phyloP scores from a whole-genome alignment of 345 rosid genomes.

The Cardiospermum halicacabum region DNA sequence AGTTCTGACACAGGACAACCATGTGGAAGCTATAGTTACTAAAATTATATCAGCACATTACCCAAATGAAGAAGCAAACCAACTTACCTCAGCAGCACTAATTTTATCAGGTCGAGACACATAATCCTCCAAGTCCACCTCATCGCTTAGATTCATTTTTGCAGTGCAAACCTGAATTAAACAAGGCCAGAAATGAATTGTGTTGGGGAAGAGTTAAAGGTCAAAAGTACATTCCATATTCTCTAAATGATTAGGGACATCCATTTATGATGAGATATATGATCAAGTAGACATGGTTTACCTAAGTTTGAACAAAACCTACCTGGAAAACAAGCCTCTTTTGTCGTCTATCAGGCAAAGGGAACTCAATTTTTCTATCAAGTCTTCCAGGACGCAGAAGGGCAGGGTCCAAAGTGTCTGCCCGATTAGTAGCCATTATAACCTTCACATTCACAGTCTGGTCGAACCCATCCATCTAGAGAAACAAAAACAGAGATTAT shows the following conservation, averaged over 20 bases:
- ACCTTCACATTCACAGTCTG: constrained; percentile 98
- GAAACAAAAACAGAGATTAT: constrained; percentile 4
- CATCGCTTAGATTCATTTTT: constrained; percentile 94
- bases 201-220: neutral
- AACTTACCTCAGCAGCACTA: constrained; percentile 98
- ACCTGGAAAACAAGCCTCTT: constrained; percentile 99
- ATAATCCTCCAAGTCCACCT: constrained; percentile 98
- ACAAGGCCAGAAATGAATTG: neutral
- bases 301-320: neutral
- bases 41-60: neutral
- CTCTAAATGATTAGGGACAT: neutral
- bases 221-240: neutral
- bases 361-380: constrained; percentile 91
- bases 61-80: constrained; percentile 8
- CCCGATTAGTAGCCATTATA: constrained; percentile 96
- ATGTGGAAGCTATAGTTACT: neutral
- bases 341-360: constrained; percentile 94
- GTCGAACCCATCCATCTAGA: constrained; percentile 81
- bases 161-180: constrained; percentile 87
- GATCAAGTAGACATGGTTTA: neutral
- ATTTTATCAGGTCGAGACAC: constrained; percentile 98
- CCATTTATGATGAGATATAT: neutral
- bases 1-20: neutral
- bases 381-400: constrained; percentile 98
- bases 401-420: constrained; percentile 97